These are phyloP conservation scores for Plantago elongata DNA, from an alignment of 257 asterid genomes.

Conservation along the genomic window DNA sequence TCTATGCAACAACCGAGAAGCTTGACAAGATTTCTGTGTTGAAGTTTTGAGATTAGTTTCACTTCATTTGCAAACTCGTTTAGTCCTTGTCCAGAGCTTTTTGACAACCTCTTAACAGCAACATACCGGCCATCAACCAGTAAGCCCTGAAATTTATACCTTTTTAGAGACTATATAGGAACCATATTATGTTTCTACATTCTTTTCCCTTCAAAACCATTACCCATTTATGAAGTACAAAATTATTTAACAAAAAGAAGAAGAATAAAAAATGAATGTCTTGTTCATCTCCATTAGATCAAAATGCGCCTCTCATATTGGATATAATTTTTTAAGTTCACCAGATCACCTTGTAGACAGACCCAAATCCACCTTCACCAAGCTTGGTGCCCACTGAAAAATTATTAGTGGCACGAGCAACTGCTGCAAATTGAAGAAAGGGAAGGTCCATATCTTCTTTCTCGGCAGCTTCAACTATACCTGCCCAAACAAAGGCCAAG, in stretches of 20 bases:
- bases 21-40: constrained; percentile 26
- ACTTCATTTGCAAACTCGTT: constrained; percentile 25
- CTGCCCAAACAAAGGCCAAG: constrained; percentile 4
- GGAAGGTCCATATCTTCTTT: constrained; percentile 4
- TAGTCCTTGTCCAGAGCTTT: constrained; percentile 28
- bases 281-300: too few species aligned
- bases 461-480: constrained; percentile 18
- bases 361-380: constrained; percentile 63
- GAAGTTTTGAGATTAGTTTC: constrained; percentile 24
- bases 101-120: constrained; percentile 28
- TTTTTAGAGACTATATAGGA: too few species aligned
- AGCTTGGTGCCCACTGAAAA: constrained; percentile 39
- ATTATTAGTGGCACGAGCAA: constrained; percentile 36
- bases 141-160: constrained; percentile 16
- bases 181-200: too few species aligned
- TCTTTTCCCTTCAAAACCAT: too few species aligned
- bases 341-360: constrained; percentile 44
- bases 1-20: constrained; percentile 16
- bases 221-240: too few species aligned
- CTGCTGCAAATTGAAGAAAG: constrained; percentile 7
- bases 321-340: background rate
- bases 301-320: too few species aligned
- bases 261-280: too few species aligned
- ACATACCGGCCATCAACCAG: constrained; percentile 19
- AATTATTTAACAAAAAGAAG: too few species aligned